phyloP scores from a whole-genome alignment of 2,329 filamentous ascomycete genomes.

The Myriosclerotinia curreyana region DNA sequence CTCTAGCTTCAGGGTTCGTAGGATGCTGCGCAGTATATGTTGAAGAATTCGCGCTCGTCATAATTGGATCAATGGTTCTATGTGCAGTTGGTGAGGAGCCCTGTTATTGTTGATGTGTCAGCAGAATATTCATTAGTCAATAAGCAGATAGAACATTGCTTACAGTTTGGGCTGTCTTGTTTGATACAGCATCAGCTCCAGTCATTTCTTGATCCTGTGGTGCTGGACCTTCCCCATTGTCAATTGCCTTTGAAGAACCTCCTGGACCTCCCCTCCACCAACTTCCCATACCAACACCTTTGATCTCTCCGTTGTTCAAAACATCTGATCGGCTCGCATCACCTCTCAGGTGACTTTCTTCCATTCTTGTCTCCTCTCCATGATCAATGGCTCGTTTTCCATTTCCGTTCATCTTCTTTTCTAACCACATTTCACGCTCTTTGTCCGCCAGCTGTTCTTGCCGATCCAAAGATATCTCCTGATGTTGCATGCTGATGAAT shows the following conservation, averaged over 20 bases:
- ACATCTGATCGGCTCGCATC: conserved; percentile 8
- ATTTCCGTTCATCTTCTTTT: conserved; percentile 23
- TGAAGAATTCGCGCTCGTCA: not conserved
- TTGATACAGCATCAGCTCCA: not conserved
- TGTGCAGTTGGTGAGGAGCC: not conserved
- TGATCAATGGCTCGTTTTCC: conserved; percentile 15
- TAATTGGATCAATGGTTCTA: not conserved
- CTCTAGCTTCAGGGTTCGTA: not conserved
- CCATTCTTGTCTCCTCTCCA: conserved; percentile 3
- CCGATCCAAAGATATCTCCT: conserved; percentile 28
- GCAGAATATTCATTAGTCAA: not conserved
- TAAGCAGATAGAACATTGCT: not conserved
- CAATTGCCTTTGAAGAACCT: not conserved
- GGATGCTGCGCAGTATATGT: not conserved
- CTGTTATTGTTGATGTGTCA: not conserved
- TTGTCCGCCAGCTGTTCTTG: conserved; percentile 22
- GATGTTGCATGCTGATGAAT: conserved; percentile 26
- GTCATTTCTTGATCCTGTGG: not conserved
- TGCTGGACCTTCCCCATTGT: not conserved
- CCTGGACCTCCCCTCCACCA: conserved; percentile 30
- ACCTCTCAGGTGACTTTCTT: conserved; percentile 31
- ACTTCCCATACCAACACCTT: conserved; percentile 30
- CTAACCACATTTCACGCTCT: conserved; percentile 17
- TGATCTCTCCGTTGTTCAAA: conserved; percentile 25
- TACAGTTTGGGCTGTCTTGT: not conserved